Conservation (phyloP, 2,329 filamentous ascomycete genomes). For the Shiraia bambusicola region DNA sequence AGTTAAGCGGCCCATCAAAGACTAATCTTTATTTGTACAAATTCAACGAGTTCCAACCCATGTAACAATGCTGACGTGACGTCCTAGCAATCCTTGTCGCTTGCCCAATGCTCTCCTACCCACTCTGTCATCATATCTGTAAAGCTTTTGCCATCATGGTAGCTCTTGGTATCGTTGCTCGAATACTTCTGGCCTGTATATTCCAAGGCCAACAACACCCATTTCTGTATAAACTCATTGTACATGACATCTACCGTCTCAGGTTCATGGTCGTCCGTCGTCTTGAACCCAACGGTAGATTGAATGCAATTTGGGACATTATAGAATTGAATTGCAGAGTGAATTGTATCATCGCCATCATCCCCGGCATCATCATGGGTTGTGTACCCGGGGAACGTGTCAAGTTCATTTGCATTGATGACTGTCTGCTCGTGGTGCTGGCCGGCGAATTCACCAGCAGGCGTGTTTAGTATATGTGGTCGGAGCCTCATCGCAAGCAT, state of each 20-base stretch:
- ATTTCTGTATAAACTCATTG: constrained; percentile 85
- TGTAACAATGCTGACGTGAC: no score
- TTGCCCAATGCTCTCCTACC: constrained; percentile 58
- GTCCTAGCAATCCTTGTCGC: no score
- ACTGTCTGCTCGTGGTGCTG: constrained; percentile 13
- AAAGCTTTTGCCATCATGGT: constrained; percentile 56
- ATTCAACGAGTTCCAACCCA: no score
- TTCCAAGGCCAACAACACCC: constrained; percentile 73
- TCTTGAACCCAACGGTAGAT: constrained; percentile 61
- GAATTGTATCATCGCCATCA: constrained; percentile 89
- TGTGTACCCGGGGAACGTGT: constrained; percentile 76
- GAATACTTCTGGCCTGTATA: constrained; percentile 56
- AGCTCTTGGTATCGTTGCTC: constrained; percentile 54
- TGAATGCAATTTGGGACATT: constrained; percentile 82
- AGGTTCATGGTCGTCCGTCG: constrained; percentile 51
- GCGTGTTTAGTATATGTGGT: constrained; percentile 17
- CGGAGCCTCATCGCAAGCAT: constrained; percentile 39
- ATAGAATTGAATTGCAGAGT: constrained; percentile 73
- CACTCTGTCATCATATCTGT: constrained; percentile 61
- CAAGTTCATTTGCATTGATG: constrained; percentile 4
- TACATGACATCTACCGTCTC: constrained; percentile 85
- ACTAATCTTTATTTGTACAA: no score
- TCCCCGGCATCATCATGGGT: constrained; percentile 79
- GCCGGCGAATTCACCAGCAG: constrained; percentile 3
- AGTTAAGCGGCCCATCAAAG: no score